Percentiles rank a stretch among this genome's conserved stretches.
phyloP scores from a whole-genome alignment of 2,329 filamentous ascomycete species.

The Trichoderma sp. region DNA sequence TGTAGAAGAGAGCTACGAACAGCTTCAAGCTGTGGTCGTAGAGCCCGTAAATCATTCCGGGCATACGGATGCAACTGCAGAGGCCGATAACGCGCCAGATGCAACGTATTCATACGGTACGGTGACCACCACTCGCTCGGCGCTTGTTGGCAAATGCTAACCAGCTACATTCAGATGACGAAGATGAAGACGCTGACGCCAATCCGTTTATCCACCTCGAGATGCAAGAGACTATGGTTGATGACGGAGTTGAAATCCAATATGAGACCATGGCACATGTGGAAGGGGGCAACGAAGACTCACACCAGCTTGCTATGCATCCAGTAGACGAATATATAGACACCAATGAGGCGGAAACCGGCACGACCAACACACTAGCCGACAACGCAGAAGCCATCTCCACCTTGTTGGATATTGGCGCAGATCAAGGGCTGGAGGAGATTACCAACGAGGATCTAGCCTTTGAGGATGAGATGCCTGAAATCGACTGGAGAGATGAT shows the following conservation, averaged over 20 bases:
- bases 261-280: constrained; percentile 16
- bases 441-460: constrained; percentile 24
- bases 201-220: constrained; percentile 34
- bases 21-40: constrained; percentile 9
- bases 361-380: constrained; percentile 38
- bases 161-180: constrained; percentile 30
- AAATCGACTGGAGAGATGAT: constrained; percentile 32
- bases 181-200: constrained; percentile 31
- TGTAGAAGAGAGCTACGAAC: not conserved
- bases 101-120: constrained; percentile 34
- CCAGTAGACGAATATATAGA: constrained; percentile 27
- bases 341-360: constrained; percentile 31
- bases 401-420: constrained; percentile 31
- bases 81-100: not conserved
- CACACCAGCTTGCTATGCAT: not conserved
- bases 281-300: constrained; percentile 25
- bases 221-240: constrained; percentile 30
- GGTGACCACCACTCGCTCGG: constrained; percentile 23
- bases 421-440: constrained; percentile 26
- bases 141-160: constrained; percentile 34
- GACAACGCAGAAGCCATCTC: constrained; percentile 37
- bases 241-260: constrained; percentile 28
- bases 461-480: constrained; percentile 31
- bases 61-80: not conserved
- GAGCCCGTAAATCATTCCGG: not conserved